Evolutionary conservation across 441 rosid genomes (phyloP).

Genomic region (Populus trichocarpa): DNA sequence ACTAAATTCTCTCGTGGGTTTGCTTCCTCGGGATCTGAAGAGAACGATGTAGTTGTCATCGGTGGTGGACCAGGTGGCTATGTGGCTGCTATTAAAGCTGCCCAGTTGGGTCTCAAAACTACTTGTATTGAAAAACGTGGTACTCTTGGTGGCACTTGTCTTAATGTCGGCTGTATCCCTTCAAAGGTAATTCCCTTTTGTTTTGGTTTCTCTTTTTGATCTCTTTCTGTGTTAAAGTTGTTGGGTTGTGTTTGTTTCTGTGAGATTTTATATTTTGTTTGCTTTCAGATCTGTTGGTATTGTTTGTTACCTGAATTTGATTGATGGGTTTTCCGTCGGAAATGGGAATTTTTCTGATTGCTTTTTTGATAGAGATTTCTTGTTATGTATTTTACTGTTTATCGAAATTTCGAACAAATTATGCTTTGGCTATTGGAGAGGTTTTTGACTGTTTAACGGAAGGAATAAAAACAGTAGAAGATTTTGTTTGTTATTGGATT

Average conservation of each 20-base stretch:
- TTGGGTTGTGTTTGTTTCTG: neutral
- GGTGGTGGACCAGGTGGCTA: conserved; percentile 99
- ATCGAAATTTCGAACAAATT: neutral
- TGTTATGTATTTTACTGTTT: neutral
- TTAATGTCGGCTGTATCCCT: conserved; percentile 98
- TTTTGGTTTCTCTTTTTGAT: neutral
- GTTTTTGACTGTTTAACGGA: neutral
- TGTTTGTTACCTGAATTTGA: neutral
- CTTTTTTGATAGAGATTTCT: neutral
- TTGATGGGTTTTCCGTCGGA: neutral
- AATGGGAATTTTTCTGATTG: neutral
- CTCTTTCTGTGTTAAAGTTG: neutral
- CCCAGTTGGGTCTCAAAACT: conserved; percentile 94
- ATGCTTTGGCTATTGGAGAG: neutral
- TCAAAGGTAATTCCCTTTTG: conserved; percentile 58
- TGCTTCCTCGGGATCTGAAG: conserved; percentile 83
- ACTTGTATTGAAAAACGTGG: conserved; percentile 98
- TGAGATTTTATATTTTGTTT: neutral
- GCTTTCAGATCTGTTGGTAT: neutral
- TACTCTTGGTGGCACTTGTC: conserved; percentile 95
- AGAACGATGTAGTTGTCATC: conserved; percentile 88
- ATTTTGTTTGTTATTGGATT: neutral
- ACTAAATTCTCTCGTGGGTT: conserved; percentile 63
- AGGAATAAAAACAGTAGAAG: neutral
- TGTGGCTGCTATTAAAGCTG: conserved; percentile 98